These are phyloP conservation scores for Pelagophyceae sp. DNA, from an alignment of 352 stramenopile species.

Conservation along the genomic window DNA sequence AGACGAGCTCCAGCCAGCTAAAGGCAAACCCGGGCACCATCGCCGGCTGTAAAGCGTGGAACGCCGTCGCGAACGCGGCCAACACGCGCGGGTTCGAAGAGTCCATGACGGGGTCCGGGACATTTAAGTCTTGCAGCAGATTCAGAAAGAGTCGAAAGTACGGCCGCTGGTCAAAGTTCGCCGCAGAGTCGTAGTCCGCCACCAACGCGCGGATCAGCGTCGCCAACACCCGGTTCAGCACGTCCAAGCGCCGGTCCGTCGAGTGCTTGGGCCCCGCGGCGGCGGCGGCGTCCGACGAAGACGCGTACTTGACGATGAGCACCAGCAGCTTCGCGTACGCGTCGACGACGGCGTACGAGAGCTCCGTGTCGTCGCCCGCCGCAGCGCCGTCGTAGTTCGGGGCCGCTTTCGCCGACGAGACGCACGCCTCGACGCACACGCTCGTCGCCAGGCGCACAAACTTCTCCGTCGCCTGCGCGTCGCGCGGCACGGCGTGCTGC, in stretches of 20 bases:
- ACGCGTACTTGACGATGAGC: constrained; percentile 64
- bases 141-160: constrained; percentile 97
- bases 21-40: constrained; percentile 93
- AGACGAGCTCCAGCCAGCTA: constrained; percentile 96
- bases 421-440: constrained; percentile 89
- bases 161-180: constrained; percentile 91
- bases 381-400: constrained; percentile 31
- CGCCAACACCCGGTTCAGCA: constrained; percentile 28
- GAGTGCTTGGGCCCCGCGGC: constrained; percentile 5
- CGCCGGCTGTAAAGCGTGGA: constrained; percentile 90
- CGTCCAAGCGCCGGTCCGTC: constrained; percentile 13
- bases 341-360: constrained; percentile 88
- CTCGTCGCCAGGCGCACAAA: constrained; percentile 93
- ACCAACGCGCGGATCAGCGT: constrained; percentile 24
- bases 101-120: constrained; percentile 81
- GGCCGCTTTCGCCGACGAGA: constrained; percentile 64
- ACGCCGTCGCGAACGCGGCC: constrained; percentile 89
- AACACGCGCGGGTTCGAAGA: constrained; percentile 80
- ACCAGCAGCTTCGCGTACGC: constrained; percentile 88
- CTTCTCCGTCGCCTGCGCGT: constrained; percentile 89
- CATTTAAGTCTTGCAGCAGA: constrained; percentile 91
- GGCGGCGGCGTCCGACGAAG: constrained; percentile 19
- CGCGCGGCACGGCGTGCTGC: constrained; percentile 86
- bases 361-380: constrained; percentile 41
- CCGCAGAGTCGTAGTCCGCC: constrained; percentile 19